phyloP scores from a whole-genome alignment of 2,329 filamentous ascomycete species.

The Pyricularia sp. region DNA sequence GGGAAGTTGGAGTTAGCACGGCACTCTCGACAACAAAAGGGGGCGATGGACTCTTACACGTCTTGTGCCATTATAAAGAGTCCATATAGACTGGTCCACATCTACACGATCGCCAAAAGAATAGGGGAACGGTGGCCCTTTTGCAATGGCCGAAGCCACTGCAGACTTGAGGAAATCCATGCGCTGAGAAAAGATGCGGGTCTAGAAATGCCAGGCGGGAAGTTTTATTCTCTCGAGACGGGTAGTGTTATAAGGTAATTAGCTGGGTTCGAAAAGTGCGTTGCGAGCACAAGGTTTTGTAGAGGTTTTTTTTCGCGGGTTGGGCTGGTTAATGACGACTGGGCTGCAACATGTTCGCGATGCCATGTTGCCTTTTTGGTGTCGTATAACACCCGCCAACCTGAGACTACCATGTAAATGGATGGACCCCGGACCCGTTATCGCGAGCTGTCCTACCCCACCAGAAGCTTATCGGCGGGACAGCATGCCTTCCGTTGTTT shows the following conservation, averaged over 20 bases:
- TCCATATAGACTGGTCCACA: constrained; percentile 89
- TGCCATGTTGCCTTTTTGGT: not conserved
- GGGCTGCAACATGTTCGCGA: not conserved
- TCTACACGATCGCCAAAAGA: constrained; percentile 89
- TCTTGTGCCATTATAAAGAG: constrained; percentile 88
- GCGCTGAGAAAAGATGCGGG: constrained; percentile 6
- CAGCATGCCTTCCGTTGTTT: not conserved
- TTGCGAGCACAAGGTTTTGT: not conserved
- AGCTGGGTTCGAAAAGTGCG: not conserved
- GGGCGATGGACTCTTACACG: constrained; percentile 45
- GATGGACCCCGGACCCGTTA: not conserved
- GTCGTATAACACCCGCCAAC: not conserved
- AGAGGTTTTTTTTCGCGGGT: not conserved
- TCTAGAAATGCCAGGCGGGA: not conserved
- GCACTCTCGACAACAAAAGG: not conserved
- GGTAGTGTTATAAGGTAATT: not conserved
- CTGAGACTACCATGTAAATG: not conserved
- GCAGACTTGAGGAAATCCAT: constrained; percentile 99
- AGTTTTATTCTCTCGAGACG: not conserved
- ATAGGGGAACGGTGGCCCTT: constrained; percentile 88
- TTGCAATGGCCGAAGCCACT: constrained; percentile 91
- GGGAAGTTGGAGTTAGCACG: not conserved
- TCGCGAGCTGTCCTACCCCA: not conserved
- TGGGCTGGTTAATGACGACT: not conserved
- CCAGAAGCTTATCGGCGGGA: not conserved